A percentile compares a stretch with the other conserved stretches of the same genome.
Evolutionary conservation across 164 flowering plant genomes (phyloP).

Genomic region (Dillenia turbinata): DNA sequence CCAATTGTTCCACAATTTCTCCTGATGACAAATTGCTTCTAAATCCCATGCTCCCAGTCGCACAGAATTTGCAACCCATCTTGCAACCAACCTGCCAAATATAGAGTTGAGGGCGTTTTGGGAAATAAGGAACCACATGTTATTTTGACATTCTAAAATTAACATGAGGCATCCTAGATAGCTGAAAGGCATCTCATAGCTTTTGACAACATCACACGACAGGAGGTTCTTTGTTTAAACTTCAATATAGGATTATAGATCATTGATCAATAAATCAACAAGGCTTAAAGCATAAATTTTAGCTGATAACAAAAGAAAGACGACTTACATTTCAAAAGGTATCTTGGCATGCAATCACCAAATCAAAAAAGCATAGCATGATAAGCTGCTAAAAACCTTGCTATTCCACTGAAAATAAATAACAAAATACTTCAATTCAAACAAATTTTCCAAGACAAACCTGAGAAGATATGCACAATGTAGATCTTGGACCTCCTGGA

Average conservation of each 20-base stretch:
- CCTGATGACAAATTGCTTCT: constrained; percentile 83
- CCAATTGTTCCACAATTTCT: constrained; percentile 91
- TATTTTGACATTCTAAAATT: too few species aligned
- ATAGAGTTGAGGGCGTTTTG: background rate
- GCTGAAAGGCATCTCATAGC: too few species aligned
- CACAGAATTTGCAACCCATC: constrained; percentile 98
- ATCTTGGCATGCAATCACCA: background rate
- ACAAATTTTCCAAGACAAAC: constrained; percentile 20
- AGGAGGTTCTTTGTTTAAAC: too few species aligned
- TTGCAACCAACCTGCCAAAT: constrained; percentile 83
- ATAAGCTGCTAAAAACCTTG: too few species aligned
- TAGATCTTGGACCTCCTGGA: constrained; percentile 83
- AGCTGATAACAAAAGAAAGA: background rate
- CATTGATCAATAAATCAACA: background rate
- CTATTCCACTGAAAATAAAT: too few species aligned
- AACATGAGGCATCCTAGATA: too few species aligned
- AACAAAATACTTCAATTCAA: too few species aligned
- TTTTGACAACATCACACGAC: too few species aligned
- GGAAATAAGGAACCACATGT: too few species aligned
- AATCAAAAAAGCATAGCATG: background rate
- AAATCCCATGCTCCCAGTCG: constrained; percentile 98
- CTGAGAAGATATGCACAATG: constrained; percentile 94
- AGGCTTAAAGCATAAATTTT: background rate
- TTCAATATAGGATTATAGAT: too few species aligned
- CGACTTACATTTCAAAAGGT: background rate